A percentile compares a stretch with the other conserved stretches of the same genome.
phyloP scores from a whole-genome alignment of 257 asterid genomes.

The Salvia hispanica region DNA sequence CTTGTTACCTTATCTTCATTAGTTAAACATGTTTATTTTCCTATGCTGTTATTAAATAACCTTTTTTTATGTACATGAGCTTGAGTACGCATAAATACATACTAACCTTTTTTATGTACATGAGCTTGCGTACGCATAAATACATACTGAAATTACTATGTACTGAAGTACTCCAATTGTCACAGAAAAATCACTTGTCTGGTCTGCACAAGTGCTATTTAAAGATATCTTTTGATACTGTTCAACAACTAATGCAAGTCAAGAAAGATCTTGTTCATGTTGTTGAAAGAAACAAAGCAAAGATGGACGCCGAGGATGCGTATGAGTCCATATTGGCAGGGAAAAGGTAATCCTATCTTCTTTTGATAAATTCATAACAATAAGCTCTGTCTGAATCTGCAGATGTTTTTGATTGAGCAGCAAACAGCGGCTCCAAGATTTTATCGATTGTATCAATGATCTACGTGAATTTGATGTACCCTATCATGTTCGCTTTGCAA shows the following conservation, averaged over 20 bases:
- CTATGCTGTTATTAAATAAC: constrained; percentile 11
- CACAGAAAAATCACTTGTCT: constrained; percentile 93
- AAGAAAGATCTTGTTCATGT: constrained; percentile 80
- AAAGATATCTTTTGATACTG: constrained; percentile 92
- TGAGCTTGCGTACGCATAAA: constrained; percentile 3
- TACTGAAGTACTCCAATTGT: constrained; percentile 35
- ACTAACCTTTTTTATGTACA: background rate
- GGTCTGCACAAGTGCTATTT: constrained; percentile 77
- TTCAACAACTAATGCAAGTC: constrained; percentile 93
- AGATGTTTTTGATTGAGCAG: constrained; percentile 51
- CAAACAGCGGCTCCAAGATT: constrained; percentile 85
- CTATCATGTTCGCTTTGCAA: constrained; percentile 95
- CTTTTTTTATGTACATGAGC: constrained; percentile 6
- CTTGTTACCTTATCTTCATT: constrained; percentile 13
- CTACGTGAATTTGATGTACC: constrained; percentile 99
- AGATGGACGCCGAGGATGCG: constrained; percentile 85
- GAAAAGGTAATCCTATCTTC: constrained; percentile 53
- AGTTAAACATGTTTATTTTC: constrained; percentile 6
- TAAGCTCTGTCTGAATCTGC: constrained; percentile 34
- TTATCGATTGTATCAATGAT: constrained; percentile 82
- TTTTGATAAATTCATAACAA: constrained; percentile 20
- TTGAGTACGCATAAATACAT: constrained; percentile 3
- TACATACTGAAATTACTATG: constrained; percentile 17
- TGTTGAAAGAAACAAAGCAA: constrained; percentile 85
- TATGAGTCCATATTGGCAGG: constrained; percentile 90